These are phyloP conservation scores for Jackrogersella multiformis DNA, from an alignment of 495 filamentous ascomycete species.

Conservation along the genomic window DNA sequence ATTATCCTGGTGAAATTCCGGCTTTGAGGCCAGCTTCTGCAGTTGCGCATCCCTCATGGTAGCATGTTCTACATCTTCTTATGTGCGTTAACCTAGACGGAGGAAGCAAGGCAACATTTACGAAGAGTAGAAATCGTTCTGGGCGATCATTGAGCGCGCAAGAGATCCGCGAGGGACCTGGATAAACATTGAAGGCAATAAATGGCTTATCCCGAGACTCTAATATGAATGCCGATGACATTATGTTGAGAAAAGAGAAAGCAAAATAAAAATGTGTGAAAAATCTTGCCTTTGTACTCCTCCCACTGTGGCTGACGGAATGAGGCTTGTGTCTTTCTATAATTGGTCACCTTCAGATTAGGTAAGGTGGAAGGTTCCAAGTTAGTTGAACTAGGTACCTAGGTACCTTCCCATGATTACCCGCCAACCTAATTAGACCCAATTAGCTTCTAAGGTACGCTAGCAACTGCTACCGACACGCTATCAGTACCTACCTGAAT, in stretches of 20 bases:
- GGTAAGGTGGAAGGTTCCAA: not conserved
- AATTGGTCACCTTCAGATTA: constrained; percentile 1
- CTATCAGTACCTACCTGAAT: constrained; percentile 13
- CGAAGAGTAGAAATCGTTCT: constrained; percentile 77
- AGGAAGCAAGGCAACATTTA: constrained; percentile 68
- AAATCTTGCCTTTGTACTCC: constrained; percentile 32
- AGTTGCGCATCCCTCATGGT: constrained; percentile 20
- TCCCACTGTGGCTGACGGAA: constrained; percentile 17
- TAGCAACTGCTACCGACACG: constrained; percentile 20
- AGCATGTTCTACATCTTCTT: constrained; percentile 58
- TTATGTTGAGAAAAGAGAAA: constrained; percentile 69
- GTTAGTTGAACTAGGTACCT: not conserved
- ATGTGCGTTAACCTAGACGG: constrained; percentile 57
- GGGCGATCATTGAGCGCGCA: constrained; percentile 99
- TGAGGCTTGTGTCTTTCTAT: constrained; percentile 14
- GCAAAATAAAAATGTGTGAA: constrained; percentile 37
- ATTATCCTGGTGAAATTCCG: not conserved
- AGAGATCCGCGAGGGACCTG: constrained; percentile 83
- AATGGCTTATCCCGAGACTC: constrained; percentile 96
- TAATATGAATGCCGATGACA: constrained; percentile 98
- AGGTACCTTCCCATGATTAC: constrained; percentile 24
- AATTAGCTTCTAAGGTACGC: too few relatives aligned
- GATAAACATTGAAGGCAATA: constrained; percentile 82
- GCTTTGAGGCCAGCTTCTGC: constrained; percentile 11
- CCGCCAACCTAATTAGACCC: constrained; percentile 11